Base-by-base conservation (phyloP, 2,329 filamentous ascomycete genomes). In the Calonectria crousiana region DNA sequence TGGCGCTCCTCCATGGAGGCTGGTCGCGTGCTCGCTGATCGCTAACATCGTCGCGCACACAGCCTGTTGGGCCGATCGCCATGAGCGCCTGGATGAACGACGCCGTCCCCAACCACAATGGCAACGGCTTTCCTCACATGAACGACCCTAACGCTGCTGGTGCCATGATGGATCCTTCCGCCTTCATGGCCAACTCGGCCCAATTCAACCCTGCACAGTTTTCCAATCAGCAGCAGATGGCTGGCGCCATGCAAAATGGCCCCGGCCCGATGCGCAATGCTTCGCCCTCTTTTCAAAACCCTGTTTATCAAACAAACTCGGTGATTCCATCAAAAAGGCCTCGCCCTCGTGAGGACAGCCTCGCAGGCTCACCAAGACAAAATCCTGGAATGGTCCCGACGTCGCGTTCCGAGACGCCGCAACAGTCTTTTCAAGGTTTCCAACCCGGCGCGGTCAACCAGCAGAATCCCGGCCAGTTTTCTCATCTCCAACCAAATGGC, bases 401-500 rank as follows among this genome's bases (percentile, higher is more conserved):
- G 30, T 97, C 96, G 85, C 95, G 96, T 85, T 96, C 96, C 80
- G 96, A 98, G 83, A 98, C 96, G 36, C 96, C 96, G 41, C 94
- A 95, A 82, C 90, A 92, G 76, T 90, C 90, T 67, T 96, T 93
- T 80, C 88, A 93, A 34, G 92, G 92, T 77, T 96, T 93, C 84
- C 94, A 93, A 82, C 90, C 89, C 74, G 91, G 90, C 80, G 87
- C 88, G 76, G 92, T 93, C 84, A 88, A 89, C 64, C 90, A 89
- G 81, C 91, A 91, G 82, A 91, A 90, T 77, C 90, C 92, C 67
- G 87, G 88, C 52, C 93, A 93, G 81, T 98, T 96, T 83, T 92
- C 95, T 75, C 96, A 98, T 86, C 90, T 98, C 70, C 94, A 95
- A 81, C 92, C 94, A 78, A 93, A 94, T 81, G 93, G 93, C 67